Base-by-base conservation (phyloP, 2,329 filamentous ascomycete genomes). In the Penicillium capsulatum region DNA sequence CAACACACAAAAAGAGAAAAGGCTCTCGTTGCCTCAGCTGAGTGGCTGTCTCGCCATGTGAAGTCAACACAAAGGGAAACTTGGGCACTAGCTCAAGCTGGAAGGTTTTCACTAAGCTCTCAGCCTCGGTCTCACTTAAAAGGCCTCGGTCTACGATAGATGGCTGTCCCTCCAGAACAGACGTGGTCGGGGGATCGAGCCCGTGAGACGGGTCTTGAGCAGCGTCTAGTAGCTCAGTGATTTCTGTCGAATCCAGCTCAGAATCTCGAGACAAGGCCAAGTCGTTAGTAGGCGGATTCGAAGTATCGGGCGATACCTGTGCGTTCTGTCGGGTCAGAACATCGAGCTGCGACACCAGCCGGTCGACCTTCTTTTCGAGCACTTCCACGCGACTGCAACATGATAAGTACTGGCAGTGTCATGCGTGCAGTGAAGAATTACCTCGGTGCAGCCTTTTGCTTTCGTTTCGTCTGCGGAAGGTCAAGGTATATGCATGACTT, bases 401-500 rank as follows among this genome's bases (percentile, higher is more conserved):
- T 41, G 24, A 31, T 51, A 16, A 48, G 24, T 34, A 38, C 14
- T 11, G 29, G 10, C 17, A 22, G 17, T 31, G 19, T 9, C 27
- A 31, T 27, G 10, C 34, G 17, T 17, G 14, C 27, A 32, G 10
- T 29, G 34, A 16, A 38, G 19, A 4, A 28, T 32, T 44, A 48
- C 48, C 42, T 51, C 17, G 48, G 48, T 38, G 43, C 34, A 40
- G 38, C 33, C 36, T 38, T 52, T n/a, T 44, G 42, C 36, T 44
- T 56, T 16, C 52, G 50, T 40, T 38, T 55, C 16, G 48, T 54
- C 48, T 56, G 53, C 17, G 53, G 52, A 36, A 56, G 50, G 16
- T 56, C 53, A 36, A 56, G 52, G 42, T 52, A 56, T 16, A 46
- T 54, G 37, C 53, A 56, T 39, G 46, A 35, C 41, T 55, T 56